Evolutionary conservation across 768 basidiomycete genomes (phyloP).

Genomic region (Trametes maxima): DNA sequence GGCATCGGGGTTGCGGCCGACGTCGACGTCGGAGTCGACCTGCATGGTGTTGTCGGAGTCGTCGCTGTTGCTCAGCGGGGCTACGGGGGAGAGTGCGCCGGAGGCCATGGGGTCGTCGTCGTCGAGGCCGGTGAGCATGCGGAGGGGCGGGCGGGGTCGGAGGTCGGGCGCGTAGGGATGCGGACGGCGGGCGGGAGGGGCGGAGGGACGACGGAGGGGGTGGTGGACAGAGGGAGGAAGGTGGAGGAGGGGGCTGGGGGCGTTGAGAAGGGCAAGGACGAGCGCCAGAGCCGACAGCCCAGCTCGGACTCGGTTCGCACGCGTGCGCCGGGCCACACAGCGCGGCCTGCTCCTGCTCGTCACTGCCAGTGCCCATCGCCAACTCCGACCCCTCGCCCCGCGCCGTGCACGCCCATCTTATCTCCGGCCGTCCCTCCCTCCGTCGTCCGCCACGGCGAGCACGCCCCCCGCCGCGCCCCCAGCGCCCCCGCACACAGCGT

Average conservation of each 20-base stretch:
- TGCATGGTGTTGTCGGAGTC: slow-evolving; percentile 63
- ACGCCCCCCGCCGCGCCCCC: not conserved
- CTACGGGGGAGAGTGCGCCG: slow-evolving; percentile 31
- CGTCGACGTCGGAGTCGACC: slow-evolving; percentile 62
- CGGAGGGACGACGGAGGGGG: slow-evolving; percentile 29
- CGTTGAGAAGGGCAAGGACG: slow-evolving; percentile 37
- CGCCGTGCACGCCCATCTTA: slow-evolving; percentile 3
- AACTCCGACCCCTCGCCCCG: slow-evolving; percentile 7
- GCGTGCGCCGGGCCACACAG: slow-evolving; percentile 39
- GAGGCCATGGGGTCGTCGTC: slow-evolving; percentile 29
- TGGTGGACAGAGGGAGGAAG: slow-evolving; percentile 33
- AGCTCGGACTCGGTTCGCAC: slow-evolving; percentile 41
- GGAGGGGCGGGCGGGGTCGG: slow-evolving; percentile 18
- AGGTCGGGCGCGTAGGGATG: slow-evolving; percentile 19
- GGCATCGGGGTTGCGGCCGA: slow-evolving; percentile 37
- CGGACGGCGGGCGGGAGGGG: slow-evolving; percentile 28
- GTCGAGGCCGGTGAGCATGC: slow-evolving; percentile 29
- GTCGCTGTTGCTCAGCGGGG: slow-evolving; percentile 38
- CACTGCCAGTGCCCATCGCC: slow-evolving; percentile 30
- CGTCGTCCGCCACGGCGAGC: not conserved
- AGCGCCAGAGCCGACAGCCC: slow-evolving; percentile 41
- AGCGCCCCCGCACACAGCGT: slow-evolving; percentile 3
- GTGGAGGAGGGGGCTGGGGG: slow-evolving; percentile 31
- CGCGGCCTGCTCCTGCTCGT: slow-evolving; percentile 34
- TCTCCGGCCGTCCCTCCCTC: slow-evolving; percentile 9